These are phyloP conservation scores for Ophiosphaerella herpotricha DNA, from an alignment of 2,329 filamentous ascomycete species.

Conservation along the genomic window DNA sequence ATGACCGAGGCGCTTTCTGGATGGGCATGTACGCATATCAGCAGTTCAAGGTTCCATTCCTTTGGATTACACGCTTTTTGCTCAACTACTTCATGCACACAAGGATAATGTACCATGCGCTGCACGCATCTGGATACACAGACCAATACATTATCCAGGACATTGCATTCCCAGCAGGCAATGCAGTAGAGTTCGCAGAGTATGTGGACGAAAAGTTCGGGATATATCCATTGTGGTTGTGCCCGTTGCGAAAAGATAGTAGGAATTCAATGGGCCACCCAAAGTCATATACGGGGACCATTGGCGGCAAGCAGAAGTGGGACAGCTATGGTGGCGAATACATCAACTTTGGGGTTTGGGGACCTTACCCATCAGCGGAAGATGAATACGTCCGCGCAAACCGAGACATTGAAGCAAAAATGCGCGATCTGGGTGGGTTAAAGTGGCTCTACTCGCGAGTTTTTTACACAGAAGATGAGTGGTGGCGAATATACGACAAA, in stretches of 20 bases:
- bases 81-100: slow-evolving; percentile 68
- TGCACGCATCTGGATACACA: slow-evolving; percentile 62
- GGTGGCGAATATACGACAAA: slow-evolving; percentile 67
- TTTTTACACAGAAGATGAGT: slow-evolving; percentile 76
- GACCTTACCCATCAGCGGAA: slow-evolving; percentile 65
- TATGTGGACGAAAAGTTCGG: slow-evolving; percentile 54
- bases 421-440: slow-evolving; percentile 71
- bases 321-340: slow-evolving; percentile 24
- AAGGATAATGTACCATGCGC: slow-evolving; percentile 64
- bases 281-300: slow-evolving; percentile 7
- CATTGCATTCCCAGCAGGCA: slow-evolving; percentile 60
- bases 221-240: slow-evolving; percentile 64
- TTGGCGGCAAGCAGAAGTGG: slow-evolving; percentile 6
- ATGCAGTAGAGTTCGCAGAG: slow-evolving; percentile 56
- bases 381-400: slow-evolving; percentile 71
- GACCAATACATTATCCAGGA: slow-evolving; percentile 66
- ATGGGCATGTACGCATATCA: slow-evolving; percentile 63
- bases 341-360: slow-evolving; percentile 68
- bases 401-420: slow-evolving; percentile 70
- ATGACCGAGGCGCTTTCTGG: slow-evolving; percentile 69
- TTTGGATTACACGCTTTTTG: slow-evolving; percentile 59
- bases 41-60: slow-evolving; percentile 65
- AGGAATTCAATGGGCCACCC: slow-evolving; percentile 38
- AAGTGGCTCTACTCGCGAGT: slow-evolving; percentile 90
- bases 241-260: slow-evolving; percentile 51